Evolutionary conservation across 2,329 filamentous ascomycete genomes (phyloP), one percentile per base, ranked within the genome.

Genomic region (Cladorrhinum sp.): DNA sequence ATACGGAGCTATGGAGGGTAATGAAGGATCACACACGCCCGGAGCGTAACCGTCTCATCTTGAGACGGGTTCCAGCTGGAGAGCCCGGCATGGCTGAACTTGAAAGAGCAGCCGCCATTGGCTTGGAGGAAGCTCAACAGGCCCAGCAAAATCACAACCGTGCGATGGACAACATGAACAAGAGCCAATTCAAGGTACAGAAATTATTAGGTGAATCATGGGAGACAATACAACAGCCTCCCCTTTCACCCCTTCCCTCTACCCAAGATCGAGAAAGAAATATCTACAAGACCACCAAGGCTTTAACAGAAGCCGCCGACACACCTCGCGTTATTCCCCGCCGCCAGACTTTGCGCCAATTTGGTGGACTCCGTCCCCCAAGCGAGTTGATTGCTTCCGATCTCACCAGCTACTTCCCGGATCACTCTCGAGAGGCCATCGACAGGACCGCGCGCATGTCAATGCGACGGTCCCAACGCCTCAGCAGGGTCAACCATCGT

Each of bases 301-400:
- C 86, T 61, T 73, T 87, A 9, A 85, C 87, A 70, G 78, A 83
- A 4, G 82, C 84, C 4, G 75, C 74, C 55, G 80, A 82, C n/a
- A 70, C 76, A 8, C 71, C 73, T 21, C 74, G 79, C 52, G 77
- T 80, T 51, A 75, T 72, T 52, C 74, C 69, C 62, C 74, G 73
- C 61, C 77, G 77, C 62, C 86, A 85, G 70, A 78, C 86, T 26
- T 79, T 93, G 51, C 87, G 90, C 66, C 89, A 90, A 66, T 98
- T 98, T 76, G 95, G 96, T 69, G 94, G 94, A 33, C 87, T 95
- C 65, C 84, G 95, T 68, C 95, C 95, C 18, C 95, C 95, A 1
- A 98, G 94, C 77, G 95, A 99, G 78, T 85, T 99, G 73, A 99
- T 99, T 72, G 94, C 94, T 24, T 96, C 95, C 21, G 95, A 99